Evolutionary conservation across 345 rosid genomes (phyloP).

Genomic region (Noccaea bulbosa): DNA sequence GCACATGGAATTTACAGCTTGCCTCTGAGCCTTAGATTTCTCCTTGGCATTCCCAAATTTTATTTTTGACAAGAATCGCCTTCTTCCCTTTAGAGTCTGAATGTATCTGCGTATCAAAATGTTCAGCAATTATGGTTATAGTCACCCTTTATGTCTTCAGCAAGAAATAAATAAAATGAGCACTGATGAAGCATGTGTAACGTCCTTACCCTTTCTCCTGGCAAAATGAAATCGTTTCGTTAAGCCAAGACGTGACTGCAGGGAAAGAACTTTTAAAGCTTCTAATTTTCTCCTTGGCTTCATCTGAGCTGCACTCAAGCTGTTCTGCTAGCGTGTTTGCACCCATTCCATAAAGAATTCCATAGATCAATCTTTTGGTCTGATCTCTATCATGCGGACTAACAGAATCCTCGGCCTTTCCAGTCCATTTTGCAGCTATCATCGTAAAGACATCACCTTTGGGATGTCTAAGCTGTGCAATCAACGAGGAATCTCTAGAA

Average conservation of each 20-base stretch:
- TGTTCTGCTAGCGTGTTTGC: slow-evolving; percentile 85
- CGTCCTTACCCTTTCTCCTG: slow-evolving; percentile 70
- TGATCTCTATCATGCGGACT: slow-evolving; percentile 76
- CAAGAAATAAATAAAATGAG: slow-evolving; percentile 6
- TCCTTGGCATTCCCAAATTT: slow-evolving; percentile 79
- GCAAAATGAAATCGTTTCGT: slow-evolving; percentile 68
- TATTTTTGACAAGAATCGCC: slow-evolving; percentile 91
- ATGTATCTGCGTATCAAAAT: slow-evolving; percentile 63
- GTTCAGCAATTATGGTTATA: slow-evolving; percentile 1
- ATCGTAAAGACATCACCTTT: slow-evolving; percentile 86
- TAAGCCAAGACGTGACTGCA: slow-evolving; percentile 86
- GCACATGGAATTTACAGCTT: slow-evolving; percentile 96
- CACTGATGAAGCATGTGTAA: slow-evolving; percentile 23
- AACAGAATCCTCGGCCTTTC: slow-evolving; percentile 66
- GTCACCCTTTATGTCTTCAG: not conserved
- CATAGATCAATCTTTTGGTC: slow-evolving; percentile 90
- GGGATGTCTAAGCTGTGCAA: slow-evolving; percentile 77
- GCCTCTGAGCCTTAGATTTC: slow-evolving; percentile 93
- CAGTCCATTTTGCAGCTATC: slow-evolving; percentile 92
- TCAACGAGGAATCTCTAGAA: slow-evolving; percentile 76
- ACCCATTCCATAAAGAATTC: slow-evolving; percentile 99
- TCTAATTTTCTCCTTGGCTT: slow-evolving; percentile 82
- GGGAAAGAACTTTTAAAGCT: slow-evolving; percentile 85
- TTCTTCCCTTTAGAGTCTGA: slow-evolving; percentile 90
- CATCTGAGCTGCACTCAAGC: slow-evolving; percentile 78